phyloP scores from a whole-genome alignment of 2,329 filamentous ascomycete genomes.

The Didymella pinodella region DNA sequence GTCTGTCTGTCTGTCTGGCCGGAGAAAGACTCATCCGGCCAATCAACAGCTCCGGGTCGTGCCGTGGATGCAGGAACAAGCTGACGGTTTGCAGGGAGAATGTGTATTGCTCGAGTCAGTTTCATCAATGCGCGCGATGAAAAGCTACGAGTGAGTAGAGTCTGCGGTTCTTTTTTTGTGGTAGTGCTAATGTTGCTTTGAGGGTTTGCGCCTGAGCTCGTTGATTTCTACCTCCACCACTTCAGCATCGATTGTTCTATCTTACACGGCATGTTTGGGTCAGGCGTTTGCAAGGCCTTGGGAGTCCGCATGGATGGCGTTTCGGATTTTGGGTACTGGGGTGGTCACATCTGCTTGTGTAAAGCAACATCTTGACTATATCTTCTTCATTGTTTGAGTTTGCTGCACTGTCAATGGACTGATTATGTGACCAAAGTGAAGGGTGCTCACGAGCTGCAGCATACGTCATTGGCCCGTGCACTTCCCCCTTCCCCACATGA shows the following conservation, averaged over 20 bases:
- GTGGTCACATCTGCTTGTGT: no score
- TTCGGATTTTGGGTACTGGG: neutral
- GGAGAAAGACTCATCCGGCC: slow-evolving; percentile 14
- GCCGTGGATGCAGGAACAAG: neutral
- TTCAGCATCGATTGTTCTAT: neutral
- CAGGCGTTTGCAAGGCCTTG: slow-evolving; percentile 6
- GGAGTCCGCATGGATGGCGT: slow-evolving; percentile 11
- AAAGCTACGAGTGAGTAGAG: neutral
- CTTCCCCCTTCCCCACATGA: slow-evolving; percentile 5
- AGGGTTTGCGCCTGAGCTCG: neutral
- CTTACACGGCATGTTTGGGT: slow-evolving; percentile 3
- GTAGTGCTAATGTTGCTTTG: neutral
- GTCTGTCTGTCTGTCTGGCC: neutral
- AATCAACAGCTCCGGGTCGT: neutral
- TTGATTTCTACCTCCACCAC: neutral
- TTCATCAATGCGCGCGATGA: slow-evolving; percentile 38
- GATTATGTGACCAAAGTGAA: neutral
- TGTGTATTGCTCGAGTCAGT: slow-evolving; percentile 39
- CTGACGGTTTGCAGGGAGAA: slow-evolving; percentile 33
- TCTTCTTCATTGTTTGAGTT: neutral
- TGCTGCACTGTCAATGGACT: neutral
- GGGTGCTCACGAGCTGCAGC: neutral
- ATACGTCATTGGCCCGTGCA: slow-evolving; percentile 11
- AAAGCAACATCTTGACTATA: neutral
- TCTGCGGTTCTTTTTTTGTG: neutral